Percentiles rank a stretch among this genome's conserved stretches.
Evolutionary conservation across 169 alveolate genomes (phyloP).

Genomic region (Neospora caninum): DNA sequence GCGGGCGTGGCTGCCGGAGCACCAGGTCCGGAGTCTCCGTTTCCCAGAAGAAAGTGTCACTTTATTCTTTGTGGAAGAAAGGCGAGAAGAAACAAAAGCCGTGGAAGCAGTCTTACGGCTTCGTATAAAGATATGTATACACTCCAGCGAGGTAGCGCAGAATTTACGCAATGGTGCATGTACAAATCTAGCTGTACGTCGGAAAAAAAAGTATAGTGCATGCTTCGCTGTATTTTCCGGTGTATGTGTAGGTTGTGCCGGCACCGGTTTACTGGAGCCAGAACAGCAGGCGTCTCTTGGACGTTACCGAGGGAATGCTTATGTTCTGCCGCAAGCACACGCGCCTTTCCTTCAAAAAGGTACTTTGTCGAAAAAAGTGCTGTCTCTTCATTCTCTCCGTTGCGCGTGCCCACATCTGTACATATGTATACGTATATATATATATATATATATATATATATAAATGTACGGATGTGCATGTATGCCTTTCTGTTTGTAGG

Average conservation of each 20-base stretch:
- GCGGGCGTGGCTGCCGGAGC: constrained; percentile 34
- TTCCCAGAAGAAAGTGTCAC: not conserved
- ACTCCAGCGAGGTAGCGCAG: too few relatives aligned
- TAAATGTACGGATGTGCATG: not conserved
- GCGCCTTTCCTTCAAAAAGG: constrained; percentile 50
- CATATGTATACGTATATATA: not conserved
- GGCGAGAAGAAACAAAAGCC: too few relatives aligned
- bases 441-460: not conserved
- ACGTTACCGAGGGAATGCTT: constrained; percentile 23
- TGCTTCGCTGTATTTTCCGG: not conserved
- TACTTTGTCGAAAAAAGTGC: not conserved
- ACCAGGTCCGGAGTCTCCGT: not conserved
- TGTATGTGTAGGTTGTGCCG: constrained; percentile 31
- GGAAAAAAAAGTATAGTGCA: too few relatives aligned
- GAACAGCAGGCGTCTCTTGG: constrained; percentile 31
- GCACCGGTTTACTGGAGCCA: constrained; percentile 51
- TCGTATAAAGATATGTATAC: too few relatives aligned
- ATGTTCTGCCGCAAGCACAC: constrained; percentile 36
- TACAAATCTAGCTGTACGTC: too few relatives aligned
- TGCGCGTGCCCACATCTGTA: not conserved
- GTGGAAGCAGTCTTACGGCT: too few relatives aligned
- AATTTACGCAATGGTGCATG: too few relatives aligned
- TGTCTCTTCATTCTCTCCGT: not conserved
- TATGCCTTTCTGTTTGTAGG: not conserved
- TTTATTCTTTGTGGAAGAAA: not conserved